Conservation (phyloP, 2,329 filamentous ascomycete genomes). For the Hansfordia pulvinata region DNA sequence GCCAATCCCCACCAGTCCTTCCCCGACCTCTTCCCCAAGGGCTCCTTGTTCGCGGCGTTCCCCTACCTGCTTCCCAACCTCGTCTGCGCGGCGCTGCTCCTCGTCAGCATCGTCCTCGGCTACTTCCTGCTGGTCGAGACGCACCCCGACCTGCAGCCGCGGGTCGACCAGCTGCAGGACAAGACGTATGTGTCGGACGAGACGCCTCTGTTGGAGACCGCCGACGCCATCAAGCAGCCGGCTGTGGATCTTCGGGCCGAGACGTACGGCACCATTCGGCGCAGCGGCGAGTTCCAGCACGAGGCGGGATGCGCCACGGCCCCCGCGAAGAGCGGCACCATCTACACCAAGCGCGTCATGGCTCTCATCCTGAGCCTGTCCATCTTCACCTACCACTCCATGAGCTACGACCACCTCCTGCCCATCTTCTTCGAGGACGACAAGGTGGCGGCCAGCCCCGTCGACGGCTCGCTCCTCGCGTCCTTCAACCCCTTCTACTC, state of each 20-base stretch:
- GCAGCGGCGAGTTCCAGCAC: constrained; percentile 34
- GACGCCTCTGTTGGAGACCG: constrained; percentile 63
- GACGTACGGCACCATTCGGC: constrained; percentile 60
- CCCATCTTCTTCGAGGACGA: constrained; percentile 88
- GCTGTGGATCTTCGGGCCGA: constrained; percentile 64
- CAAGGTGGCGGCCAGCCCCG: constrained; percentile 27
- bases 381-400: constrained; percentile 89
- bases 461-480: constrained; percentile 12
- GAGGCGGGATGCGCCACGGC: constrained; percentile 10
- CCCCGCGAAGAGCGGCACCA: constrained; percentile 22
- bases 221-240: constrained; percentile 60
- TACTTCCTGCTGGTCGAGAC: constrained; percentile 78
- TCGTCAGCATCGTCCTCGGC: constrained; percentile 69
- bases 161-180: constrained; percentile 27
- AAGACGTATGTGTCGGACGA: constrained; percentile 44
- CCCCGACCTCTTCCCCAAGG: constrained; percentile 53
- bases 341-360: constrained; percentile 49
- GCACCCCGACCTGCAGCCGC: constrained; percentile 65
- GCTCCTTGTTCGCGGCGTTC: constrained; percentile 60
- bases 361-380: constrained; percentile 71
- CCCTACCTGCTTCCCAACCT: constrained; percentile 87
- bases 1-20: constrained; percentile 65
- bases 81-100: constrained; percentile 62
- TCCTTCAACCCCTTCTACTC: constrained; percentile 36
- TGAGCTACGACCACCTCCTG: constrained; percentile 85